Percentiles rank a stretch among this genome's conserved stretches.
Evolutionary conservation across 225 moss, liverwort and hornwort species (phyloP).

Genomic region (Asterella californica): DNA sequence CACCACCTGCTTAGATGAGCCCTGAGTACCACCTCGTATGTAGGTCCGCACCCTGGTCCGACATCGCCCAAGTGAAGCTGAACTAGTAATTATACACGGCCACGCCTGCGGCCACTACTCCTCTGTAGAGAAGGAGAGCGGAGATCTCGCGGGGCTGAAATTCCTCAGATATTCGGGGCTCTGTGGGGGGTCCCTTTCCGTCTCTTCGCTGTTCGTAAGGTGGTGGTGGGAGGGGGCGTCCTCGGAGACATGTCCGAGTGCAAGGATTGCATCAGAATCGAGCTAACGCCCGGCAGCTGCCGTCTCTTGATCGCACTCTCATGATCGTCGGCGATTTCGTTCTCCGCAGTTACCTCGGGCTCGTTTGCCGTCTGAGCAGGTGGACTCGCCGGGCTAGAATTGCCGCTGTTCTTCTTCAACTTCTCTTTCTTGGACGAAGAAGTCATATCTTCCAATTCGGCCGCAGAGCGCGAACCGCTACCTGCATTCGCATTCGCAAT

Average conservation of each 20-base stretch:
- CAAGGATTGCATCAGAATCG: constrained; percentile 25
- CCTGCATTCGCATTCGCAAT: constrained; percentile 52
- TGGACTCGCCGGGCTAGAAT: not conserved
- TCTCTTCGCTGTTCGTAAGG: constrained; percentile 64
- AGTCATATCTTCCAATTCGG: constrained; percentile 57
- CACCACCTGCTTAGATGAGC: not conserved
- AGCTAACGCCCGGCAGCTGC: constrained; percentile 24
- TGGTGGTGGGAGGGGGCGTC: constrained; percentile 73
- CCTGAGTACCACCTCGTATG: not conserved
- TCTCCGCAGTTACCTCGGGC: constrained; percentile 15
- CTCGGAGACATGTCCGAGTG: constrained; percentile 60
- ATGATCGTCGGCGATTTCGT: constrained; percentile 20
- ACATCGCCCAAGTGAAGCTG: not conserved
- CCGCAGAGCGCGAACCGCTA: constrained; percentile 22
- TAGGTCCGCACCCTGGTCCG: not conserved
- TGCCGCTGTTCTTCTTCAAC: constrained; percentile 47
- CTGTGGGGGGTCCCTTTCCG: constrained; percentile 96
- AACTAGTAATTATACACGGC: constrained; percentile 8
- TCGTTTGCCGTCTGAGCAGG: constrained; percentile 3
- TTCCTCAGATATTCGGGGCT: constrained; percentile 46
- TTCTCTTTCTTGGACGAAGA: constrained; percentile 72
- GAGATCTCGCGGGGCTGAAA: not conserved
- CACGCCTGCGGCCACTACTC: not conserved
- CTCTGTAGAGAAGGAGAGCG: not conserved
- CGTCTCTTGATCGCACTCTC: constrained; percentile 30